These are phyloP conservation scores for Cyanidioschyzon merolae DNA, from an alignment of 23 red algal genomes.

Conservation along the genomic window DNA sequence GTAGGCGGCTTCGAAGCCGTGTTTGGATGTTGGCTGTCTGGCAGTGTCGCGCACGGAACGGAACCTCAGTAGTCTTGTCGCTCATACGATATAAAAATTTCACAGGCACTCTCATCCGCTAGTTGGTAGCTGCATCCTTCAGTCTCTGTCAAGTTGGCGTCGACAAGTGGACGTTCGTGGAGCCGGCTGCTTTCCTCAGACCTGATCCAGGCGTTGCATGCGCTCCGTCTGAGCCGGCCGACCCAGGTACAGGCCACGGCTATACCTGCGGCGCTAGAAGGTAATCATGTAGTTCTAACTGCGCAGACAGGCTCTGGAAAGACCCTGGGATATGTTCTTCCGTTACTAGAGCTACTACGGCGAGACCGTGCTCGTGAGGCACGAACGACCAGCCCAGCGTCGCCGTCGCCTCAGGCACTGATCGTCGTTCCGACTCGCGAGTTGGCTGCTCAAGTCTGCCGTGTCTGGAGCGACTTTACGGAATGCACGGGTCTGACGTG, in stretches of 20 bases:
- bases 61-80: too few species aligned
- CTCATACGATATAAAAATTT: too few species aligned
- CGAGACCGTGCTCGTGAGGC: not conserved
- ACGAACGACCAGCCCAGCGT: not conserved
- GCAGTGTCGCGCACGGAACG: too few species aligned
- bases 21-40: too few species aligned
- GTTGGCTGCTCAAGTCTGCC: constrained; percentile 48
- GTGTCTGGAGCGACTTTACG: not conserved
- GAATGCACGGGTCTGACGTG: not conserved
- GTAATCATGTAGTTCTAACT: constrained; percentile 64
- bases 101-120: too few species aligned
- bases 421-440: constrained; percentile 86
- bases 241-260: constrained; percentile 83
- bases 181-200: not conserved
- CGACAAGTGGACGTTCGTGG: not conserved
- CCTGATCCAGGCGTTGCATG: not conserved
- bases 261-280: constrained; percentile 53
- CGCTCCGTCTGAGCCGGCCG: constrained; percentile 22
- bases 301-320: constrained; percentile 95
- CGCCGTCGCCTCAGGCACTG: constrained; percentile 20
- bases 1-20: too few species aligned
- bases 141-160: not conserved
- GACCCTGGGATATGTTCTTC: constrained; percentile 77
- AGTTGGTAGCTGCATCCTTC: too few species aligned
- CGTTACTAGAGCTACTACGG: constrained; percentile 39